These are phyloP conservation scores for Cyberlindnera euphorbiae DNA, from an alignment of 805 yeast genomes.

Conservation along the genomic window DNA sequence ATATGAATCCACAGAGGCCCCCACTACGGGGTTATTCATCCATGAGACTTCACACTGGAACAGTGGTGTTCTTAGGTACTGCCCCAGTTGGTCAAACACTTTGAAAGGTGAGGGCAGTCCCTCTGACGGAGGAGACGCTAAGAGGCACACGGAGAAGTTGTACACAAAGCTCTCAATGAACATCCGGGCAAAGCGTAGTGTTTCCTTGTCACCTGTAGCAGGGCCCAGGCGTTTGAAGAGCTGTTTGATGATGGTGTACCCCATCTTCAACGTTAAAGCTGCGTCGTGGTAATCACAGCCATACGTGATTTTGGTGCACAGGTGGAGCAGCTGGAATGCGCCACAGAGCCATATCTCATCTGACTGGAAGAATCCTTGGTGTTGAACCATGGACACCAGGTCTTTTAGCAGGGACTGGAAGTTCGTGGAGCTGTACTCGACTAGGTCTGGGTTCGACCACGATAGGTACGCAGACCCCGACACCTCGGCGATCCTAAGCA, in stretches of 20 bases:
- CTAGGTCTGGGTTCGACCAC: conserved; percentile 28
- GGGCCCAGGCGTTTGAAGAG: no score
- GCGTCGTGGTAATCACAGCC: no score
- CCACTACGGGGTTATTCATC: conserved; percentile 40
- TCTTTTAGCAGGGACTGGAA: conserved; percentile 24
- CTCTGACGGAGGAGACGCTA: conserved; percentile 31
- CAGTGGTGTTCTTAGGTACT: conserved; percentile 31
- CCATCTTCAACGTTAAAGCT: no score
- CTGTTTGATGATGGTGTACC: no score
- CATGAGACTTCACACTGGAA: conserved; percentile 34
- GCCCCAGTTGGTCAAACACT: conserved; percentile 31
- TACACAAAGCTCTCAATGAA: conserved; percentile 41
- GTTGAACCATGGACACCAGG: conserved; percentile 6
- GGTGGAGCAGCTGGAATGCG: no score
- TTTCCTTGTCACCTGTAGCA: no score
- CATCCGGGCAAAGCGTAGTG: no score
- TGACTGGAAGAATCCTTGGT: background rate
- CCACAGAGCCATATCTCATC: no score
- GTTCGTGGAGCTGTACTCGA: conserved; percentile 20
- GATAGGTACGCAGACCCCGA: conserved; percentile 39
- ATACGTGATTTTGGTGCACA: no score
- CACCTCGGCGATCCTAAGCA: conserved; percentile 33
- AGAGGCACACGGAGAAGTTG: conserved; percentile 36
- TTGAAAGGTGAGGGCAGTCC: conserved; percentile 39
- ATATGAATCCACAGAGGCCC: conserved; percentile 27